Evolutionary conservation across 2,329 filamentous ascomycete genomes (phyloP).

Genomic region (Alternaria panax): DNA sequence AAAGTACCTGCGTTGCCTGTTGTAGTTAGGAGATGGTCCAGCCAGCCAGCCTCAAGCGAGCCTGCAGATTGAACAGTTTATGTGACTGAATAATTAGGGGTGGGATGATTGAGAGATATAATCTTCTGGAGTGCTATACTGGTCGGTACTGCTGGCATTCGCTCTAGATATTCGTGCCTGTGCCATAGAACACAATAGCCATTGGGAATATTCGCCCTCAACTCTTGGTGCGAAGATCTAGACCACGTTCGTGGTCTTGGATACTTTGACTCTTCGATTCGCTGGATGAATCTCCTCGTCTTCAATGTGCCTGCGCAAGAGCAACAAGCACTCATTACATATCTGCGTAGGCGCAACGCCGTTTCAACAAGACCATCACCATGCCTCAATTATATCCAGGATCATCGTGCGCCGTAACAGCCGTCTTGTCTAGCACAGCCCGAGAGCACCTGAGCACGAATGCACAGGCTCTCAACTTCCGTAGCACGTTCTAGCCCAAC

Average conservation of each 20-base stretch:
- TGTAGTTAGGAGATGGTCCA: constrained; percentile 8
- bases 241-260: neutral
- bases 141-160: neutral
- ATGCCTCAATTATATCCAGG: neutral
- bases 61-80: constrained; percentile 3
- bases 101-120: constrained; percentile 13
- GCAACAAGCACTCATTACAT: neutral
- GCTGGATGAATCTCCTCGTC: neutral
- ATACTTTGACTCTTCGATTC: neutral
- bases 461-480: neutral
- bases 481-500: constrained; percentile 8
- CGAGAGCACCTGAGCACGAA: neutral
- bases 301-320: neutral
- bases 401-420: neutral
- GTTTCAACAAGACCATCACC: neutral
- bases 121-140: neutral
- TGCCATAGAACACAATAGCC: neutral
- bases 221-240: neutral
- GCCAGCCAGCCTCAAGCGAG: constrained; percentile 9
- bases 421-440: neutral
- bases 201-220: neutral
- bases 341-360: neutral
- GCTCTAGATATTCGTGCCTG: neutral
- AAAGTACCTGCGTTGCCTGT: constrained; percentile 18
- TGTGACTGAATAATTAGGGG: constrained; percentile 10